Evolutionary conservation across 164 flowering plant genomes (phyloP), one percentile per base, ranked within the genome.

Genomic region (Vitis labrusca): DNA sequence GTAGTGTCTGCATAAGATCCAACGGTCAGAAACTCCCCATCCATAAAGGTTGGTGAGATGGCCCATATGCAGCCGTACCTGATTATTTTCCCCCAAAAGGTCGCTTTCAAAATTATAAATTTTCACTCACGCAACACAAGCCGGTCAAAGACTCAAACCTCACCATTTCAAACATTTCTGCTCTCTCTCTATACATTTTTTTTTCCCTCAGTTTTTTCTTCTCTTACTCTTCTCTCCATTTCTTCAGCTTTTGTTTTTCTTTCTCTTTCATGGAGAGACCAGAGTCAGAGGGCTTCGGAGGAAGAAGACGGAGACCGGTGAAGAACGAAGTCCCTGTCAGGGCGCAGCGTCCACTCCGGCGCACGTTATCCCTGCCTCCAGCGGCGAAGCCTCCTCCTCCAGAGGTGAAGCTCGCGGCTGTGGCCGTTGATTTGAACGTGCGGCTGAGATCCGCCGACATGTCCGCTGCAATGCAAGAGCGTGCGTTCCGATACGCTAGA

Each of bases 391-490:
- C 67, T 27, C 53, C 67, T 9, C 59, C 74, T 7, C 74, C 78
- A 13, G 73, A 71, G 29, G 75, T 59, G 65, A 71, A 59, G 61
- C 57, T 79, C 17, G 85, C 77, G 1, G 79, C 79, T 0, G n/a
- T 75, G 0, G 81, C 85, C 5, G 62, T 73, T 19, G 71, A 67
- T 32, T 69, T 79, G 29, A 75, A 77, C 51, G 62, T 77, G 2
- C 79, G 80, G 70, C 53, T 72, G 79, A 77, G 78, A 71, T 65
- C 85, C 14, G 80, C 85, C 17, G 82, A 82, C 27, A 82, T 82
- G 85, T 68, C 79, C 19, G 67, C 72, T 4, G 47, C 15, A 7
- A 77, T 82, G 81, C 81, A 79, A 61, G 85, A 82, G 71, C 71
- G 72, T 19, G 85, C 82, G 15, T 63, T 79, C 68, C 75, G 81